These are phyloP conservation scores for Lactarius quietus DNA, from an alignment of 768 basidiomycete genomes.

Conservation along the genomic window DNA sequence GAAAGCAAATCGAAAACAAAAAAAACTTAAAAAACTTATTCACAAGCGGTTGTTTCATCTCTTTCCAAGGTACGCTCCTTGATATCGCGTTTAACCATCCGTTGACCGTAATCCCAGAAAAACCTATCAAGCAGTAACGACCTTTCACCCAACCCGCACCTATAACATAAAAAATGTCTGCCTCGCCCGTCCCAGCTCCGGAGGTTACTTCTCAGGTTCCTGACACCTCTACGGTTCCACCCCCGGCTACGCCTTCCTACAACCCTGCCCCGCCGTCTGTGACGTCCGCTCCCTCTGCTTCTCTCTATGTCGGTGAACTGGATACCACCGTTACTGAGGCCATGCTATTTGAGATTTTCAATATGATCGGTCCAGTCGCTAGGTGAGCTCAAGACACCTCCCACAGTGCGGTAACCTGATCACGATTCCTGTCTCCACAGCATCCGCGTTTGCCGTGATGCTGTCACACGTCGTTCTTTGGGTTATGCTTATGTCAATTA, in stretches of 20 bases:
- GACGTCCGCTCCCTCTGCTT: slow-evolving; percentile 76
- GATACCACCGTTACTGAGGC: slow-evolving; percentile 98
- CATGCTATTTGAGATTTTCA: slow-evolving; percentile 99
- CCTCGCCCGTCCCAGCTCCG: slow-evolving; percentile 34
- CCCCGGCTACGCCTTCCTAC: slow-evolving; percentile 54
- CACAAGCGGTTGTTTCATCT: slow-evolving; percentile 73
- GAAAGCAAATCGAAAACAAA: slow-evolving; percentile 59
- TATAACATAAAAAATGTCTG: slow-evolving; percentile 39
- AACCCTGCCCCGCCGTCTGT: slow-evolving; percentile 49
- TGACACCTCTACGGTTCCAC: slow-evolving; percentile 43
- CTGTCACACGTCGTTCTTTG: slow-evolving; percentile 98
- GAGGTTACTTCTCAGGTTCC: slow-evolving; percentile 37
- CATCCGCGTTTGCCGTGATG: slow-evolving; percentile 99
- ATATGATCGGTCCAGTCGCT: slow-evolving; percentile 99
- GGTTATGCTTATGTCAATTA: slow-evolving; percentile 99
- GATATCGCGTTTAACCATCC: slow-evolving; percentile 22
- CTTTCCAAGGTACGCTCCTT: slow-evolving; percentile 58
- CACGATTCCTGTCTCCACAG: slow-evolving; percentile 38
- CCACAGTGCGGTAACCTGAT: slow-evolving; percentile 14
- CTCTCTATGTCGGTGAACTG: slow-evolving; percentile 98
- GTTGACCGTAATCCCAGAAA: slow-evolving; percentile 46
- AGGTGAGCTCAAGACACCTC: slow-evolving; percentile 52
- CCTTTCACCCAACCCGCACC: slow-evolving; percentile 43
- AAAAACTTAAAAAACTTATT: slow-evolving; percentile 58
- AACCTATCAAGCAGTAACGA: slow-evolving; percentile 95